phyloP scores from a whole-genome alignment of 202 grass and related monocot genomes.

The Panicum hallii region DNA sequence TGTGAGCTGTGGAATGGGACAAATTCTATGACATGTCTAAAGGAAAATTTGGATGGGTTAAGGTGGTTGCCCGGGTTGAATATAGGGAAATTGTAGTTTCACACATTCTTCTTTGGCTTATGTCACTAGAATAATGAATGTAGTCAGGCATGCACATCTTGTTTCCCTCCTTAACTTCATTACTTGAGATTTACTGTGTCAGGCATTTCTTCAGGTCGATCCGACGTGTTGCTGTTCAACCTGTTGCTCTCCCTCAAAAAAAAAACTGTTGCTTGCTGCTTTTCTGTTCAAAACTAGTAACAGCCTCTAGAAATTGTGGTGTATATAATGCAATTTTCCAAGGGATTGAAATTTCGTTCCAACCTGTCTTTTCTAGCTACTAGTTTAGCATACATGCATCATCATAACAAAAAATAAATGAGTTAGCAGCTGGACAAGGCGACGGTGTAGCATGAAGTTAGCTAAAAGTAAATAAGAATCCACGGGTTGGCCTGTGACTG shows the following conservation, averaged over 20 bases:
- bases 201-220: no score
- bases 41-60: background rate
- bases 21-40: conserved; percentile 4
- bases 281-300: background rate
- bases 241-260: background rate
- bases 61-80: background rate
- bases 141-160: background rate
- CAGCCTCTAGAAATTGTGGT: background rate
- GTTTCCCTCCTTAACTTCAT: background rate
- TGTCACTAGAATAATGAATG: background rate
- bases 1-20: background rate
- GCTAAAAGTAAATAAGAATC: background rate
- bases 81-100: background rate
- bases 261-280: background rate
- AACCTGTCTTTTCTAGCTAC: no score
- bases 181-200: background rate
- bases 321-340: no score
- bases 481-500: background rate
- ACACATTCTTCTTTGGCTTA: background rate
- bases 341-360: no score
- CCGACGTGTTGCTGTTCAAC: background rate
- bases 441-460: background rate
- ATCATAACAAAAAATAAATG: background rate
- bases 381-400: no score
- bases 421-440: no score